Base-by-base conservation (phyloP, 2,329 filamentous ascomycete genomes). In the Huntiella omanensis region DNA sequence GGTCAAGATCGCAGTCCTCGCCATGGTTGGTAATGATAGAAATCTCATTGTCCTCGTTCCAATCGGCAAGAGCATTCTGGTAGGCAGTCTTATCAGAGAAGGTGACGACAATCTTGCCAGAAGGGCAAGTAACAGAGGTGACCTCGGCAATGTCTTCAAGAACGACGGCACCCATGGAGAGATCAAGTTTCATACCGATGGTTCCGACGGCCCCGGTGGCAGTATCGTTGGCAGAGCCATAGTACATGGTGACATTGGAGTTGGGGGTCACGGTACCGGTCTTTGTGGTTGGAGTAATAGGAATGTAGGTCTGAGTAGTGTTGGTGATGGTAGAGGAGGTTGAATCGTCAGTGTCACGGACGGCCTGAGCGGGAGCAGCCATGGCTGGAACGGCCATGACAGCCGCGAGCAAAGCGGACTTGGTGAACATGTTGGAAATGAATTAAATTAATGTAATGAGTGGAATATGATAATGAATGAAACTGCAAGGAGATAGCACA, bases 11-110 rank as follows among this genome's bases (percentile, higher is more conserved):
- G 49, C 64, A 65, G 49, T 62, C 56, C 32, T 61, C 63, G n/a
- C 60, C 46, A 52, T 65, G 59, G 53, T 64, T 66, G 11, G 64
- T 66, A 50, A 67, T 57, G 43, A 67, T 51, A 34, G 64, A 54
- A 33, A 66, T 45, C 22, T 28, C 22, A 33, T 50, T 43, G 1
- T 50, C 46, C 1, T 22, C 17, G 22, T 37, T 40, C 54, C 54
- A 55, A 38, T 49, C 37, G 15, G 44, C 28, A 8, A 54, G 41
- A 33, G 53, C 52, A 40, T 55, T 38, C 12, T 33, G 5, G 33
- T 52, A 54, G 17, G 50, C 43, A 3, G 43, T 43, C 12, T 33
- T 10, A 17, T 47, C 42, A 22, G 45, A 43, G 40, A 55, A 55
- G 33, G 49, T 50, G 2, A 55, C 51, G 11, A 51, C 50, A 13